Base-by-base conservation (phyloP, 169 alveolate species). In the Plasmodium coatneyi region DNA sequence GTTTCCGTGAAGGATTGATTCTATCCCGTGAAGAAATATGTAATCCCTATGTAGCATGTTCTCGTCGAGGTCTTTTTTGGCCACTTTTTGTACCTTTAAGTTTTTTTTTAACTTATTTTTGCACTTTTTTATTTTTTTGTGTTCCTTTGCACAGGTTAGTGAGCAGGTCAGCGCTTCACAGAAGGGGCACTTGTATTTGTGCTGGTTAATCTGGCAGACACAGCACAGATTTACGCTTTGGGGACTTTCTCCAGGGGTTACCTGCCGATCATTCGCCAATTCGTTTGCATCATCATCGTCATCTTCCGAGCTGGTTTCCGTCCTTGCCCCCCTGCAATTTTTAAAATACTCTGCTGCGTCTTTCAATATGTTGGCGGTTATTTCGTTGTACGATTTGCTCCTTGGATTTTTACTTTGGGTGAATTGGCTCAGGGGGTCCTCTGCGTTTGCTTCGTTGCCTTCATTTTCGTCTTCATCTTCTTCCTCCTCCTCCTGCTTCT, bases 181-280 rank as follows among this genome's bases (percentile, higher is more conserved):
- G 78, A 60, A 84, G 30, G 92, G 92, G 16, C 92, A 84, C 49
- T 72, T 84, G 22, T 84, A 84, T 22, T 32, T 84, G 66, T 84
- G 54, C 12, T 12, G 19, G 49, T 84, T 74, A 30, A 72, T 39
- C 78, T 41, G 74, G 78, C 92, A 84, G 12, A 84, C 92, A 49
- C 36, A 72, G 36, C 39, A 43, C n/a, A 7, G 19, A 22, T 12
- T 0, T 34, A 1, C 28, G 14, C 14, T 7, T 39, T 16, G 25
- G 56, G n/a, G 56, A 5, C 10, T 5, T 46, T 5, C n/a, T 6
- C 49, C 49, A 0, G 49, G 49, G 49, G 49, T 0, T 6, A 12
- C 49, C 5, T 41, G 49, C 5, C 1, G 49, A 7, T 41, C 14
- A 41, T 41, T 41, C 49, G 49, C 0, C n/a, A 1, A 16, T 46